phyloP scores from a whole-genome alignment of 2,329 filamentous ascomycete species.

The Colletotrichum brevisporum region DNA sequence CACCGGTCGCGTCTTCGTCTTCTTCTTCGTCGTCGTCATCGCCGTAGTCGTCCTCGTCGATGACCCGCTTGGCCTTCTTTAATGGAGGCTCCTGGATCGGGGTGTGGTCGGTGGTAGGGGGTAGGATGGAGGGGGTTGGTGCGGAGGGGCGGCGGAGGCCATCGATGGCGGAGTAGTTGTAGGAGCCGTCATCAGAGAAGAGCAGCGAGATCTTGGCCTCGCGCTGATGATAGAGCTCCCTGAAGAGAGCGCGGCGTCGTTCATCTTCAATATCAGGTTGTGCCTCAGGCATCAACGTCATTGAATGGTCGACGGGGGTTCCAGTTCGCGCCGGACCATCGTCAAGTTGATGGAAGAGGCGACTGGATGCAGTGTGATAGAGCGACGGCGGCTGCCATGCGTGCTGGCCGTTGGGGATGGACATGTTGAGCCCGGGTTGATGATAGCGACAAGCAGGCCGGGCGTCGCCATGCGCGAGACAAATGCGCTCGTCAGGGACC shows the following conservation, averaged over 20 bases:
- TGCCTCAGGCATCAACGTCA: constrained; percentile 73
- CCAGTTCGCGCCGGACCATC: constrained; percentile 68
- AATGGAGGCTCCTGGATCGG: constrained; percentile 72
- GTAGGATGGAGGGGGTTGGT: constrained; percentile 59
- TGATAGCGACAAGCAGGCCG: constrained; percentile 63
- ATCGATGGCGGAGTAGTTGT: constrained; percentile 67
- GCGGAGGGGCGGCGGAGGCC: constrained; percentile 62
- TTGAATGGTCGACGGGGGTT: constrained; percentile 65
- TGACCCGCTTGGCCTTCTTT: constrained; percentile 83
- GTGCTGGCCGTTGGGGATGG: constrained; percentile 76
- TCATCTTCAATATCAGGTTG: constrained; percentile 75
- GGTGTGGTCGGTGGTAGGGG: constrained; percentile 70
- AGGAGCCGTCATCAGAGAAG: constrained; percentile 73
- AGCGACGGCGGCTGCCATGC: constrained; percentile 73
- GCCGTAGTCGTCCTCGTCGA: constrained; percentile 89
- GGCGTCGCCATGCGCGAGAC: constrained; percentile 69
- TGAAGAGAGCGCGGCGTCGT: constrained; percentile 80
- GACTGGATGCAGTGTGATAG: constrained; percentile 61
- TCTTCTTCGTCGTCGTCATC: constrained; percentile 86
- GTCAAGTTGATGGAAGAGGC: constrained; percentile 71
- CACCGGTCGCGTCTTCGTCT: constrained; percentile 72
- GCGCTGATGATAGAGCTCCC: constrained; percentile 81
- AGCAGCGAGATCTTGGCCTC: constrained; percentile 83
- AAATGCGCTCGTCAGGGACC: constrained; percentile 66
- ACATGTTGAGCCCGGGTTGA: constrained; percentile 71